phyloP scores from a whole-genome alignment of 441 rosid genomes.

The Aquilaria agallochum region DNA sequence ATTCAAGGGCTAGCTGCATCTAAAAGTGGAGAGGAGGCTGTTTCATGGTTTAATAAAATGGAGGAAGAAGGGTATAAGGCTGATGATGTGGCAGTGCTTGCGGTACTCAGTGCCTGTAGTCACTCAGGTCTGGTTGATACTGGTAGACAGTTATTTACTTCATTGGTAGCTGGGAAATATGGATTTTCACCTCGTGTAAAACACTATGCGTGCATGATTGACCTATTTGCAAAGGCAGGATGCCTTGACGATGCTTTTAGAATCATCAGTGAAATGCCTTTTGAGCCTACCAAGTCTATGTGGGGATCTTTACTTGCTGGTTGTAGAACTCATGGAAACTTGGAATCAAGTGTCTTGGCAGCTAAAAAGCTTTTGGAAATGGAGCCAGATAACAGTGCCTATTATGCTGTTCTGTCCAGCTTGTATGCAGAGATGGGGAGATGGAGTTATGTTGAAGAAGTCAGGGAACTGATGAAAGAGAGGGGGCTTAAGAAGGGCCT shows the following conservation, averaged over 20 bases:
- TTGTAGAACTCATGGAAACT: conserved; percentile 31
- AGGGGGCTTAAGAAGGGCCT: conserved; percentile 37
- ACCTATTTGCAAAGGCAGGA: conserved; percentile 40
- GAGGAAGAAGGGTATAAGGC: conserved; percentile 31
- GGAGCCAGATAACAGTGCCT: conserved; percentile 41
- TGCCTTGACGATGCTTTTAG: conserved; percentile 35
- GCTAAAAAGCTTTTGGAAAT: conserved; percentile 42
- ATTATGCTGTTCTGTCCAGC: conserved; percentile 36
- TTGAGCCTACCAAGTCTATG: conserved; percentile 44
- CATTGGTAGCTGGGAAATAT: conserved; percentile 35
- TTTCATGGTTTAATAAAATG: conserved; percentile 39
- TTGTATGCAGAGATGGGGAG: conserved; percentile 50
- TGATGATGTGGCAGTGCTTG: conserved; percentile 44
- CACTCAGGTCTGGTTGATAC: conserved; percentile 37
- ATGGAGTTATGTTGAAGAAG: conserved; percentile 36
- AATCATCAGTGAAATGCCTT: conserved; percentile 36
- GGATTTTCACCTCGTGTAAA: conserved; percentile 34
- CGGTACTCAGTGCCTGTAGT: conserved; percentile 47
- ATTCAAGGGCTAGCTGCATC: conserved; percentile 46
- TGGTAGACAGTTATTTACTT: conserved; percentile 37
- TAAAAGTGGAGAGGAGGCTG: conserved; percentile 40
- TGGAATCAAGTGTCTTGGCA: conserved; percentile 40
- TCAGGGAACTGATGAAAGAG: conserved; percentile 39
- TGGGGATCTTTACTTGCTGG: conserved; percentile 46
- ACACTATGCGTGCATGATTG: conserved; percentile 49